Evolutionary conservation across 805 yeast genomes (phyloP), one percentile per base, ranked within the genome.

Genomic region (Wickerhamomyces kurtzmanii): DNA sequence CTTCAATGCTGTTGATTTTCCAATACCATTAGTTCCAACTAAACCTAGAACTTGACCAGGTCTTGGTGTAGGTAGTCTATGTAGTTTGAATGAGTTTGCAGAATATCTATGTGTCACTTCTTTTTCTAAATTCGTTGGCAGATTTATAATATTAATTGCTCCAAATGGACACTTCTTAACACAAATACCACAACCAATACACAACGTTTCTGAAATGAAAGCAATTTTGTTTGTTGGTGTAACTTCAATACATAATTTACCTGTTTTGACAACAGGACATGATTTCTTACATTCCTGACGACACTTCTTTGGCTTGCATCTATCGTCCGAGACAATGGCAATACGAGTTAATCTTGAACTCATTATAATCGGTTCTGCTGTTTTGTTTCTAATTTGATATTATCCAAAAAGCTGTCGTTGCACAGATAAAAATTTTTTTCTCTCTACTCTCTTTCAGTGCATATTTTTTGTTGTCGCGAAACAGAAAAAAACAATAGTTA

Each of bases 181-280:
- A 71, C 98, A 91, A 45, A 91, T 91, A 86, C 98, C 98, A 69
- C 98, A 91, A 55, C 98, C 98, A 46, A 91, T 89, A 70, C 98
- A 91, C 51, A 91, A 65, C 22, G 65, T 83, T 55, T 91, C 98
- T 12, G 95, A 83, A 33, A 91, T 84, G 55, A 87, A 91, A 11
- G 97, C 95, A 49, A 91, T 84, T 52, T 91, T 91, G 36, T 82
- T 74, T 13, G 77, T 70, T 37, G 97, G 95, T 1, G 83, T 61
- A 26, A 91, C 98, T 59, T 91, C 98, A 49, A 91, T 91, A 77
- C 98, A 91, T 37, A 87, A 71, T 55, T 87, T 91, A 33, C 98
- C 98, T 2, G 98, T 89, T 55, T 91, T 81, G 33, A 91, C 97
- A 22, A 91, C 98, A 4, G 98, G 98, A 71, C 98, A 91, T 16